Evolutionary conservation across 257 asterid genomes (phyloP), one percentile per base, ranked within the genome.

Genomic region (Nicotiana otophora): DNA sequence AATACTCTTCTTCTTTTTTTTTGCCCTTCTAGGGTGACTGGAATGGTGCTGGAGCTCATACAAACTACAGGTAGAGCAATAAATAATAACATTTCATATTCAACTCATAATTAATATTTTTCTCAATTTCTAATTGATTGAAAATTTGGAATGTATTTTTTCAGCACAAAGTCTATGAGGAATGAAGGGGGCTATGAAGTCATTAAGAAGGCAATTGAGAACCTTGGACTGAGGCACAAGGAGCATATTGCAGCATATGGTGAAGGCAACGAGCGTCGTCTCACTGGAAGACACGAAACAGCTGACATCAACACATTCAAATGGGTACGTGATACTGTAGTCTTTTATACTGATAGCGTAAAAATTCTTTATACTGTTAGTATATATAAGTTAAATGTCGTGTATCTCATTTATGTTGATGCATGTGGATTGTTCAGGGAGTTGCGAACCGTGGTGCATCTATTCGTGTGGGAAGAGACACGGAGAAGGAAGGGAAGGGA

Each of bases 11-110:
- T n/a, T n/a, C 39, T 20, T 7, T 39, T 7, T 39, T 17, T 42
- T 42, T 3, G 26, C 26, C 48, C 1, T n/a, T 42, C 6, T 80
- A 95, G 97, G 99, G 99, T 39, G 99, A 95, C 76, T 95, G 99
- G 99, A 95, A 95, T 75, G 99, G 99, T 33, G 99, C 99, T 30
- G 99, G 98, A 30, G 99, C 99, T n/a, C 99, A 95, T 87, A 85
- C 92, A 66, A 95, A 95, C 82, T 95, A 90, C 92, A 95, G 99
- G 98, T 95, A 77, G 10, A 68, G 42, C 15, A 23, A 26, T 48
- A 0, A 14, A 34, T 48, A 48, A 14, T 23, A 23, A 26, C 62
- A 20, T 46, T 72, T 72, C 61, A 72, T 14, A 23, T 46, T 46
- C 39, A 72, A 48, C 79, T 46, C 7, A 17, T 31, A 2, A 23